Conservation (phyloP, 371 early-diverging fungal species). For the Mucor lusitanicus region DNA sequence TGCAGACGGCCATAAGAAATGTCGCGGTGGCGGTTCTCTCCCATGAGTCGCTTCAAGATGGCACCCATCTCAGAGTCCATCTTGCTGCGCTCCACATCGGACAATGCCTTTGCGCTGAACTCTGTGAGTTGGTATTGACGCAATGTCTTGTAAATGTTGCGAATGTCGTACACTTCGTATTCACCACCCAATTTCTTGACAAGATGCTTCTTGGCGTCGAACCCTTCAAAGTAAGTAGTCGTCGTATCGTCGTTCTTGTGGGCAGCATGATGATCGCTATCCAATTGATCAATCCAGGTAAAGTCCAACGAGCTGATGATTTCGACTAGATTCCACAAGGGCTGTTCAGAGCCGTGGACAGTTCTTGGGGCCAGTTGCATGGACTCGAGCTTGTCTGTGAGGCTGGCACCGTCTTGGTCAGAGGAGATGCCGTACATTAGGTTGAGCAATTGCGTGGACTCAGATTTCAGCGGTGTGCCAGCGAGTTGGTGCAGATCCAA, state of each 20-base stretch:
- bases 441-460: conserved; percentile 7
- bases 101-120: conserved; percentile 26
- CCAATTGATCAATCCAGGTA: conserved; percentile 45
- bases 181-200: conserved; percentile 34
- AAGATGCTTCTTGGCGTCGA: conserved; percentile 17
- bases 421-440: conserved; percentile 22
- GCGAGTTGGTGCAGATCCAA: conserved; percentile 68
- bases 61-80: conserved; percentile 54
- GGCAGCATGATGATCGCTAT: not conserved
- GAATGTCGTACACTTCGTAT: conserved; percentile 62
- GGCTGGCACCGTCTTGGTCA: conserved; percentile 1
- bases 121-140: conserved; percentile 22
- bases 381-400: not conserved
- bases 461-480: conserved; percentile 21
- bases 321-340: conserved; percentile 54
- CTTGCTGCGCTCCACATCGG: conserved; percentile 39
- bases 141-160: conserved; percentile 43
- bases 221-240: conserved; percentile 7
- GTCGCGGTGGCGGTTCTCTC: conserved; percentile 67
- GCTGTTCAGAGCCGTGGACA: conserved; percentile 27
- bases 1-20: conserved; percentile 64
- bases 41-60: conserved; percentile 56
- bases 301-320: conserved; percentile 54
- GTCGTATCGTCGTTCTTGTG: not conserved
- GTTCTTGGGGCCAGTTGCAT: not conserved